Evolutionary conservation across 2,329 filamentous ascomycete species (phyloP).

Genomic region (Cytospora piceae): DNA sequence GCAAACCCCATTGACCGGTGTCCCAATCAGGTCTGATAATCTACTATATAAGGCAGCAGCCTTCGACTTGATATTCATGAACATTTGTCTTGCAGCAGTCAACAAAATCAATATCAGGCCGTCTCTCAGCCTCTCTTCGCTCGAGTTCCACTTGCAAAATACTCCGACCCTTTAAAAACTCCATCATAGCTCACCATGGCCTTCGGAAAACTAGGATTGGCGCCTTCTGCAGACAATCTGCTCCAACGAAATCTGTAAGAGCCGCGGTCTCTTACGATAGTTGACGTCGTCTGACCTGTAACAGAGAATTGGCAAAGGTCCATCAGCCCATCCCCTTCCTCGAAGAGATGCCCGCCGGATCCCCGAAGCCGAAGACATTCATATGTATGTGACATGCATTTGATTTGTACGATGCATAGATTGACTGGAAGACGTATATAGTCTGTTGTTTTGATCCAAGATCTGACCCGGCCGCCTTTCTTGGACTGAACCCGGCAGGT

Average conservation of each 20-base stretch:
- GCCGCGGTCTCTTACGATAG: neutral
- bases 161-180: neutral
- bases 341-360: neutral
- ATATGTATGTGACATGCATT: neutral
- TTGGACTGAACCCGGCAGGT: conserved; percentile 12
- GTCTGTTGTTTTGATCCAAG: conserved; percentile 19
- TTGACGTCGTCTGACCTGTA: neutral
- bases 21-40: too few relatives aligned
- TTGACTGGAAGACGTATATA: neutral
- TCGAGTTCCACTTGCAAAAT: too few relatives aligned
- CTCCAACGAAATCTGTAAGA: neutral
- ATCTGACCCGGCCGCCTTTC: conserved; percentile 2
- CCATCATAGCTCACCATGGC: neutral
- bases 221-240: neutral
- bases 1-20: too few relatives aligned
- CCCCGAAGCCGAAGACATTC: conserved; percentile 14
- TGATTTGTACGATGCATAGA: neutral
- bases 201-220: neutral
- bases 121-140: too few relatives aligned
- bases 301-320: conserved; percentile 1
- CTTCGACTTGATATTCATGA: too few relatives aligned
- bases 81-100: too few relatives aligned
- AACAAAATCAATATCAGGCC: too few relatives aligned
- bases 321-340: conserved; percentile 1
- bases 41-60: too few relatives aligned